These are phyloP conservation scores for Fraxinus sp. DNA, from an alignment of 305 asterid species.

Conservation along the genomic window DNA sequence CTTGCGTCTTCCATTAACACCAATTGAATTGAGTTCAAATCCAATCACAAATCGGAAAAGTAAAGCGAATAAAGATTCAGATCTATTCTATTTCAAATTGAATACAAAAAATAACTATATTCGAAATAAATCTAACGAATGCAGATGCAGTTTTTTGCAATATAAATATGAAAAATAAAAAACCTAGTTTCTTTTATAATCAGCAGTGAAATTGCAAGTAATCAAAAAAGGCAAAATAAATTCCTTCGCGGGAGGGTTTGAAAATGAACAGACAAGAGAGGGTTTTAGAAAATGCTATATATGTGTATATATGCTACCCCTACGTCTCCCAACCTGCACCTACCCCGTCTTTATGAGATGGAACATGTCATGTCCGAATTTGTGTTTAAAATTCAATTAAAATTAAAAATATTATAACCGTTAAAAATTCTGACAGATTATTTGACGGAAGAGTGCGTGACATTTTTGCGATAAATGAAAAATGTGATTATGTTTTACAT, in stretches of 20 bases:
- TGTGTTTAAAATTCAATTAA: no score
- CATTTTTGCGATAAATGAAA: neutral
- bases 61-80: conserved; percentile 26
- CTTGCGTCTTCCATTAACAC: conserved; percentile 69
- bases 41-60: conserved; percentile 26
- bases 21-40: conserved; percentile 26
- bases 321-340: neutral
- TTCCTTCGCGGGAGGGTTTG: conserved; percentile 56
- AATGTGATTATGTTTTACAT: no score
- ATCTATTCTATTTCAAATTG: conserved; percentile 36
- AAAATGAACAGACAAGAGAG: conserved; percentile 21
- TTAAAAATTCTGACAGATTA: no score
- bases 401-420: no score
- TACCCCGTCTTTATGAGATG: neutral
- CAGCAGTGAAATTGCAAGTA: conserved; percentile 8
- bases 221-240: conserved; percentile 10
- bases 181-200: conserved; percentile 12
- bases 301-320: neutral
- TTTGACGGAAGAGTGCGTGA: neutral
- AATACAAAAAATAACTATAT: neutral
- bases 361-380: neutral
- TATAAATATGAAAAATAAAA: neutral
- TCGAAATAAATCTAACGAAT: neutral
- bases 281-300: conserved; percentile 9
- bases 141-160: neutral